Evolutionary conservation across 768 basidiomycete genomes (phyloP).

Genomic region (Termitomyces bulborhizus): DNA sequence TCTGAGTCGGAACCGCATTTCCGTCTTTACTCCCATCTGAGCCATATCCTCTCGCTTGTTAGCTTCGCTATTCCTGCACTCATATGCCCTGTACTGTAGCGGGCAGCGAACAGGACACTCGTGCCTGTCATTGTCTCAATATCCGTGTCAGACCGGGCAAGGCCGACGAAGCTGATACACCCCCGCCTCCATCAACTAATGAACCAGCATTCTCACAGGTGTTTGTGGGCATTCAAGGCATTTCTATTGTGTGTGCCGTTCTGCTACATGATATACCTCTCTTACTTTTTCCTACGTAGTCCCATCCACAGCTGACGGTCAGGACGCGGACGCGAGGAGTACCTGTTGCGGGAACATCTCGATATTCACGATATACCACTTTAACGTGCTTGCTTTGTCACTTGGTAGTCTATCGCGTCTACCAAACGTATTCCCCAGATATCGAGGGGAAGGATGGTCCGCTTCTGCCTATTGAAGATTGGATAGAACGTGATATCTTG

Average conservation of each 20-base stretch:
- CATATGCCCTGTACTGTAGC: slow-evolving; percentile 25
- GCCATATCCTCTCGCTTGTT: slow-evolving; percentile 5
- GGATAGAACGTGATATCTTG: slow-evolving; percentile 69
- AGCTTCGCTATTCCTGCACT: slow-evolving; percentile 6
- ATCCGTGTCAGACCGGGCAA: slow-evolving; percentile 45
- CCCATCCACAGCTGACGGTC: slow-evolving; percentile 65
- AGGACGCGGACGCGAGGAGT: slow-evolving; percentile 46
- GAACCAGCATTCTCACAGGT: slow-evolving; percentile 44
- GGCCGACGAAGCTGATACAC: slow-evolving; percentile 25
- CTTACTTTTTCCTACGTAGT: slow-evolving; percentile 30
- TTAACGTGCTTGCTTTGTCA: slow-evolving; percentile 69
- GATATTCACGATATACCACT: slow-evolving; percentile 53
- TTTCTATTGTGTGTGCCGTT: slow-evolving; percentile 48
- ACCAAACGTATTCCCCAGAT: slow-evolving; percentile 51
- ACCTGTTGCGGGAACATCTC: slow-evolving; percentile 36
- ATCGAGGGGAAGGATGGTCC: slow-evolving; percentile 58
- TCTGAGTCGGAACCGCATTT: slow-evolving; percentile 34
- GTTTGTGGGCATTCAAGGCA: slow-evolving; percentile 62
- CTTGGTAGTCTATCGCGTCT: slow-evolving; percentile 60
- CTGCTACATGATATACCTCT: slow-evolving; percentile 2
- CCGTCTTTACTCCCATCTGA: slow-evolving; percentile 14
- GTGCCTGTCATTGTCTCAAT: slow-evolving; percentile 70
- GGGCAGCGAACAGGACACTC: slow-evolving; percentile 19
- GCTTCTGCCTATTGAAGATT: slow-evolving; percentile 65
- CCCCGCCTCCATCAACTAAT: slow-evolving; percentile 25